Base-by-base conservation (phyloP, 495 filamentous ascomycete genomes). In the Podospora australis region DNA sequence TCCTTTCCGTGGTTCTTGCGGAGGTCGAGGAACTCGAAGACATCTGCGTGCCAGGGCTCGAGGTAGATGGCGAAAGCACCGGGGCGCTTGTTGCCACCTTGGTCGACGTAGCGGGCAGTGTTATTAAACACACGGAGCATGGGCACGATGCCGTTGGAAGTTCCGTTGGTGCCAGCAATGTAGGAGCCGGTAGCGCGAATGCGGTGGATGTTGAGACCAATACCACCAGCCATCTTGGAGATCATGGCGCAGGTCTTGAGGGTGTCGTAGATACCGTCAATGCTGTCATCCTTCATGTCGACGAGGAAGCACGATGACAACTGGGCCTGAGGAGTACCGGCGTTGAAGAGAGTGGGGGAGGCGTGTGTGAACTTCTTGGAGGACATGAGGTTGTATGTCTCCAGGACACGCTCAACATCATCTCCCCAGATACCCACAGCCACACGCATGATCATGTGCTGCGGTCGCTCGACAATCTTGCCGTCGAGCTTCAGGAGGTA, bases 1-100 rank as follows among this genome's bases (percentile, higher is more conserved):
- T 98, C 92, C 70, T 98, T 98, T 54, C 92, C 92, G 66, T 98
- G 92, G 69, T 98, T 98, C 82, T 98, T 98, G 53, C 92, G 85
- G 36, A 98, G 81, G 62, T 98, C 92, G 54, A 98, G 79, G 77
- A 94, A 98, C 63, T 91, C 84, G 59, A 96, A 96, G 30, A 98
- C 85, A 72, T 98, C 92, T 17, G 90, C 84, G 71, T 98, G 92
- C 92, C 92, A 98, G 14, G 92, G 92, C 77, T 98, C 92, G n/a
- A 98, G 78, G 71, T 98, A 98, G 68, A 97, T 94, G 55, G 92
- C 92, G 66, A 98, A 98, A 43, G 92, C 92, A 70, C 92, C 92
- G 26, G 92, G 92, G 36, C 92, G 87, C 80, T 98, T 98, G 79
- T 98, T 98, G 59, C 92, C 92, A 70, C 92, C 92, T 71, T 98